A percentile compares a stretch with the other conserved stretches of the same genome.
phyloP scores from a whole-genome alignment of 306 rosid genomes.

The Calophaca sinica region DNA sequence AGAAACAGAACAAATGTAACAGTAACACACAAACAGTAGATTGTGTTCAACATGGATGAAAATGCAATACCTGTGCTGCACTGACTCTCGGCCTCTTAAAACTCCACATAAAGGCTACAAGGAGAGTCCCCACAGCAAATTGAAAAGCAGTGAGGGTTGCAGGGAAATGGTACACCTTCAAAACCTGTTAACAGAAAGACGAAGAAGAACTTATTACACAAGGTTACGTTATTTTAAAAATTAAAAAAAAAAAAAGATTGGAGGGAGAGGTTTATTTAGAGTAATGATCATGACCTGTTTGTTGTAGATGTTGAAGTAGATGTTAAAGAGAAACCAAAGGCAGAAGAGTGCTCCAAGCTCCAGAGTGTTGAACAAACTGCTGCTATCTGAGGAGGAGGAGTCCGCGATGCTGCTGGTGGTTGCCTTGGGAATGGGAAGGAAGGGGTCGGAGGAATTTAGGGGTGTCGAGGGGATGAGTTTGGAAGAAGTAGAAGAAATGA shows the following conservation, averaged over 20 bases:
- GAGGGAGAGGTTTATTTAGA: not conserved
- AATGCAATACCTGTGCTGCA: constrained; percentile 67
- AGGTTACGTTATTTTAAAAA: too few relatives aligned
- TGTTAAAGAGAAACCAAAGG: constrained; percentile 85
- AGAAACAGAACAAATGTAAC: constrained; percentile 32
- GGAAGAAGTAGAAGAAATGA: constrained; percentile 48
- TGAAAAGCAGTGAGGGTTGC: constrained; percentile 73
- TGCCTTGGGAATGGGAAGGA: constrained; percentile 57
- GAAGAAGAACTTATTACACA: too few relatives aligned
- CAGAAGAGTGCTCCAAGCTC: constrained; percentile 78
- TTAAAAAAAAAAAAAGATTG: too few relatives aligned
- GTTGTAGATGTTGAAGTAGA: constrained; percentile 91
- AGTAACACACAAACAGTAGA: not conserved
- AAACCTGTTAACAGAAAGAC: constrained; percentile 60
- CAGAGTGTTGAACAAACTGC: constrained; percentile 51
- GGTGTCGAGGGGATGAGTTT: constrained; percentile 51
- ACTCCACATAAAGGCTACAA: constrained; percentile 82
- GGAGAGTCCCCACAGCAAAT: constrained; percentile 72
- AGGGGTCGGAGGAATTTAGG: constrained; percentile 13
- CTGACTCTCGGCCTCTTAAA: constrained; percentile 74
- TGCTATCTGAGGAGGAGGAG: constrained; percentile 26
- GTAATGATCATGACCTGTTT: constrained; percentile 67
- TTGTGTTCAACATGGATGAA: not conserved
- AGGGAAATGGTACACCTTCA: constrained; percentile 80
- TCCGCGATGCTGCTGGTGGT: constrained; percentile 53